A percentile compares a stretch with the other conserved stretches of the same genome.
Evolutionary conservation across 345 rosid genomes (phyloP).

Genomic region (Carallia pectinifolia): DNA sequence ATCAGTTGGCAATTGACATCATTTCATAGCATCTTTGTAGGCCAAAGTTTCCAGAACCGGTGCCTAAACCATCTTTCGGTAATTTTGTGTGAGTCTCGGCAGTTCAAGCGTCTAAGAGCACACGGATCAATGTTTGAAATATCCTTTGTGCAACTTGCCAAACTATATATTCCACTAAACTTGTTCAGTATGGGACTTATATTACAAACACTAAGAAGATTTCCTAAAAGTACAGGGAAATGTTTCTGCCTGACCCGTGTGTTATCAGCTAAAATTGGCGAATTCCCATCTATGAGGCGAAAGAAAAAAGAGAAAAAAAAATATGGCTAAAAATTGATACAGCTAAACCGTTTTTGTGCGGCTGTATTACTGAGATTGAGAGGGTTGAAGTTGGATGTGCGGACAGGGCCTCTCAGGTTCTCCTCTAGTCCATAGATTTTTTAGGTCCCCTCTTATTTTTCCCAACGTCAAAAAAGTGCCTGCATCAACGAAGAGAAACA

Average conservation of each 20-base stretch:
- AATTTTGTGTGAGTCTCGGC: too few species aligned
- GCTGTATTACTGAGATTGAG: background rate
- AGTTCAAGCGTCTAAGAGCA: too few species aligned
- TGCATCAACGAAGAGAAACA: conserved; percentile 25
- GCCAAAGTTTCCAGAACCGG: too few species aligned
- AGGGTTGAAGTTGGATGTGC: conserved; percentile 50
- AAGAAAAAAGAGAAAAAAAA: too few species aligned
- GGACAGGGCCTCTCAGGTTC: conserved; percentile 75
- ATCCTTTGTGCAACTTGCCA: background rate
- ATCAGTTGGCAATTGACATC: too few species aligned
- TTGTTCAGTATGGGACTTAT: background rate
- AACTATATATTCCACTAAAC: background rate
- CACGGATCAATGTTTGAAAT: too few species aligned
- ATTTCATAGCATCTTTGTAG: too few species aligned
- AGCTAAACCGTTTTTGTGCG: too few species aligned
- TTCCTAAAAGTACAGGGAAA: conserved; percentile 1
- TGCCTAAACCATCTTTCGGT: too few species aligned
- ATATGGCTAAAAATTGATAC: too few species aligned
- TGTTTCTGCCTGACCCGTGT: background rate
- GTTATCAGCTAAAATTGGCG: too few species aligned
- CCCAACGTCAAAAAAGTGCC: conserved; percentile 76
- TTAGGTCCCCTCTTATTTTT: conserved; percentile 76
- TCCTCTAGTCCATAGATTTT: conserved; percentile 79
- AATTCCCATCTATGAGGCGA: too few species aligned
- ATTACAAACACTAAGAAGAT: background rate